phyloP scores from a whole-genome alignment of 2,329 filamentous ascomycete species.

The Aspergillus sclerotialis region DNA sequence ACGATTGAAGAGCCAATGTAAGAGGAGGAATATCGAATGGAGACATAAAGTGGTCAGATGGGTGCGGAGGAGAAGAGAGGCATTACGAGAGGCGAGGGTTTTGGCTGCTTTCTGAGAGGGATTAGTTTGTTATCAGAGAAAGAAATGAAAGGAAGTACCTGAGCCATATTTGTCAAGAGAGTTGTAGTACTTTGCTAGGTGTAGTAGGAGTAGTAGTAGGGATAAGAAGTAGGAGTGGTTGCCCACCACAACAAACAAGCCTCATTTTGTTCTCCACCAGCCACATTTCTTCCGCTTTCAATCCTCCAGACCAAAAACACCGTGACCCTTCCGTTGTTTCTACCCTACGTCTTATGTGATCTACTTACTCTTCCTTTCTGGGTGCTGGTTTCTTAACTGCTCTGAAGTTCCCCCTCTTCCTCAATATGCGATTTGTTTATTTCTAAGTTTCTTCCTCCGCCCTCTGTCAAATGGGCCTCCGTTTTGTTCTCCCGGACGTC shows the following conservation, averaged over 20 bases:
- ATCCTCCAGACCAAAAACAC: too few relatives aligned
- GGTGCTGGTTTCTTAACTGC: not conserved
- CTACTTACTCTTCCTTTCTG: not conserved
- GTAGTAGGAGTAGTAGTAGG: slow-evolving; percentile 1
- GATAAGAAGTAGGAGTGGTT: slow-evolving; percentile 6
- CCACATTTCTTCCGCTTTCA: not conserved
- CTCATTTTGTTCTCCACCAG: slow-evolving; percentile 1
- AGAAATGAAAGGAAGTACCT: not conserved
- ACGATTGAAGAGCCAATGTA: slow-evolving; percentile 59
- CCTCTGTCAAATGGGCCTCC: not conserved
- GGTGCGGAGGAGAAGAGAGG: slow-evolving; percentile 67
- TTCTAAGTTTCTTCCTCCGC: not conserved
- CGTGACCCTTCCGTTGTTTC: too few relatives aligned
- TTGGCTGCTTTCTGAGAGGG: slow-evolving; percentile 42
- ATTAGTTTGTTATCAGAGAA: slow-evolving; percentile 5
- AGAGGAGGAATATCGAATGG: slow-evolving; percentile 67
- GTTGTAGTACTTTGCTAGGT: too few relatives aligned
- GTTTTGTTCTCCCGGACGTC: not conserved
- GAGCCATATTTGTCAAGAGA: slow-evolving; percentile 3
- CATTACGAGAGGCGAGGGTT: slow-evolving; percentile 70
- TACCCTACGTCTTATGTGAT: too few relatives aligned
- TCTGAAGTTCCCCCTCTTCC: too few relatives aligned
- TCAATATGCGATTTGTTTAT: slow-evolving; percentile 1
- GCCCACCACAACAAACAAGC: slow-evolving; percentile 12
- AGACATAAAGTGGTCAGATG: slow-evolving; percentile 68